Base-by-base conservation (phyloP, 2,329 filamentous ascomycete genomes). In the Fusarium hainanense region DNA sequence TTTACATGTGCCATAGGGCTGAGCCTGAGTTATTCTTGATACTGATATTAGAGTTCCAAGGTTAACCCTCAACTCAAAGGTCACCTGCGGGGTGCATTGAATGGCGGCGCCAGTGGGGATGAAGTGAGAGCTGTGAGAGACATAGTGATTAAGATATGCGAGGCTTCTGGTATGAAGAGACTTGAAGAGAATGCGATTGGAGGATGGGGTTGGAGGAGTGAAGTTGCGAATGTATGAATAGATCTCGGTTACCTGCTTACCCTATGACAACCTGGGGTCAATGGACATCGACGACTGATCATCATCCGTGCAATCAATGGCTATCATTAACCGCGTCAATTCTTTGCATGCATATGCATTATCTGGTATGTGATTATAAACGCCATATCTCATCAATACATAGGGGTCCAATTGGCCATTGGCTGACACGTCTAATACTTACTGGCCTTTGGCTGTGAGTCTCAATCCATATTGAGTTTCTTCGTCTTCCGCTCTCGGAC, bases 11-110 rank as follows among this genome's bases (percentile, higher is more conserved):
- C 43, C 25, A 41, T n/a, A 25, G 18, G 25, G 18, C 40, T 41
- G n/a, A 1, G 34, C 27, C 23, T 21, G 30, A 21, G 11, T 32
- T 49, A 16, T 32, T 21, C 20, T n/a, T n/a, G 10, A 41, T 46
- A 30, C 44, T 63, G 13, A 73, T n/a, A 41, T 27, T 7, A 27
- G 52, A n/a, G 28, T 23, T 44, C 11, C 13, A 23, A 75, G 73
- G 73, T 75, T 12, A 75, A 75, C 32, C 73, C 73, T 46, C 73
- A 75, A 56, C 68, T 75, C 18, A 75, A 75, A 20, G 73, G 73
- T 11, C 73, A 75, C 37, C 37, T 75, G 42, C 62, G 73, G 42
- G 73, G 73, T 25, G 73, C 73, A 11, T 50, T 75, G 11, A 75
- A 75, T 14, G 73, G 73, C 41, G 73, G 73, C 11, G 73, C 73